phyloP scores from a whole-genome alignment of 1,139 yeast species.

The Sugiyamaella xylanicola region DNA sequence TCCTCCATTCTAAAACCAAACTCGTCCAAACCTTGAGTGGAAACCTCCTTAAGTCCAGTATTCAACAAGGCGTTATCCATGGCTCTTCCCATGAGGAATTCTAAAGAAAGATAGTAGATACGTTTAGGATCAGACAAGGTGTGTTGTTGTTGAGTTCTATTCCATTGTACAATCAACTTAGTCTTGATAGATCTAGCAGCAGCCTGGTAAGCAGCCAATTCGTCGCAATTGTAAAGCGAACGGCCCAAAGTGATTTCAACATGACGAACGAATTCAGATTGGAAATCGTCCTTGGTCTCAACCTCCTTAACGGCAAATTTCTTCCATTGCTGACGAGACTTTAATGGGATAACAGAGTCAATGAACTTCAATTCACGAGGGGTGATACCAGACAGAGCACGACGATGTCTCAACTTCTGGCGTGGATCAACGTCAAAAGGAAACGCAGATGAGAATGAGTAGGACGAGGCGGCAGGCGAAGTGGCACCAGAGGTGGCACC shows the following conservation, averaged over 20 bases:
- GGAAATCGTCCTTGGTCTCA: slow-evolving; percentile 59
- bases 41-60: slow-evolving; percentile 58
- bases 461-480: slow-evolving; percentile 21
- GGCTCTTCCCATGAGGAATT: slow-evolving; percentile 94
- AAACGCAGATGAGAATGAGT: slow-evolving; percentile 18
- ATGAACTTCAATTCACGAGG: slow-evolving; percentile 85
- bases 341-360: slow-evolving; percentile 78
- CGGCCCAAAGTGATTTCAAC: slow-evolving; percentile 90
- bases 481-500: slow-evolving; percentile 21
- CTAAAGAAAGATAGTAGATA: slow-evolving; percentile 83
- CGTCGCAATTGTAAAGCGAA: slow-evolving; percentile 88
- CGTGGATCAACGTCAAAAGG: slow-evolving; percentile 27
- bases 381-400: slow-evolving; percentile 87
- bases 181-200: slow-evolving; percentile 79
- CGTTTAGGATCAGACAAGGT: slow-evolving; percentile 84
- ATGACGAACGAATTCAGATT: slow-evolving; percentile 72
- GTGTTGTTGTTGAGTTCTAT: slow-evolving; percentile 87
- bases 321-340: slow-evolving; percentile 76
- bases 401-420: slow-evolving; percentile 40
- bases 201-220: slow-evolving; percentile 90
- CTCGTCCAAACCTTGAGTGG: slow-evolving; percentile 61
- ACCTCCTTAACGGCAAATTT: slow-evolving; percentile 60
- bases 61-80: slow-evolving; percentile 92
- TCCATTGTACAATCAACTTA: slow-evolving; percentile 83
- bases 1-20: slow-evolving; percentile 90